phyloP scores from a whole-genome alignment of 1,139 yeast species.

The Candida tropicalis region DNA sequence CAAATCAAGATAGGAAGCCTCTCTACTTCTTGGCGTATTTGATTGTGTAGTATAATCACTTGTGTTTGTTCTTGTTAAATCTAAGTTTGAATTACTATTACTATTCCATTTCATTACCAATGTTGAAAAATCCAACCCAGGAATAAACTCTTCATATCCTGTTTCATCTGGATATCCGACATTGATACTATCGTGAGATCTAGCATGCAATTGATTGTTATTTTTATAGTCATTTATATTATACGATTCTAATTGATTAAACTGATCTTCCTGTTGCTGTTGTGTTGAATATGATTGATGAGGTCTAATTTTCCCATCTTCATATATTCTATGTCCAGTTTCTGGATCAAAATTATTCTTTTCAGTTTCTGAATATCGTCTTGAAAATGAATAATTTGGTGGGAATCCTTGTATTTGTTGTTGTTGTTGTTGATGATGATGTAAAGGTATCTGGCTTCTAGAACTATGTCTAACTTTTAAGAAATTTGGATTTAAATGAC shows the following conservation, averaged over 20 bases:
- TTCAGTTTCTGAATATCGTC: constrained; percentile 61
- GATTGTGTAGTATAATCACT: constrained; percentile 20
- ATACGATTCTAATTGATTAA: neutral
- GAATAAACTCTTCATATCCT: constrained; percentile 71
- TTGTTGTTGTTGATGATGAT: constrained; percentile 5
- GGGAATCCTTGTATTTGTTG: constrained; percentile 3
- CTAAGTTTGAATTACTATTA: constrained; percentile 12
- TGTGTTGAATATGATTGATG: constrained; percentile 12
- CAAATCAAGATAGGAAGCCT: constrained; percentile 42
- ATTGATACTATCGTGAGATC: constrained; percentile 30
- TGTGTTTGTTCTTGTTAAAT: constrained; percentile 13
- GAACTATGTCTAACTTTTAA: constrained; percentile 4
- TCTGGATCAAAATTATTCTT: constrained; percentile 53
- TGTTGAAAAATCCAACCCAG: constrained; percentile 59
- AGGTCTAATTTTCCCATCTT: constrained; percentile 52
- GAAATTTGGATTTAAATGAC: neutral
- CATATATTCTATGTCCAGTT: constrained; percentile 52
- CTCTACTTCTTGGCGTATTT: constrained; percentile 30
- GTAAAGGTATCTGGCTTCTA: neutral
- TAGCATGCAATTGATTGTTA: constrained; percentile 26
- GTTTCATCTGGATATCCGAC: constrained; percentile 16
- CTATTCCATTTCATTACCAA: constrained; percentile 43
- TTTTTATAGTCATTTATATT: neutral
- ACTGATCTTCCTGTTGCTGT: neutral
- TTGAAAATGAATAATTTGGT: constrained; percentile 31